Evolutionary conservation across 2,329 filamentous ascomycete species (phyloP).

Genomic region (Tolypocladium inflatum): DNA sequence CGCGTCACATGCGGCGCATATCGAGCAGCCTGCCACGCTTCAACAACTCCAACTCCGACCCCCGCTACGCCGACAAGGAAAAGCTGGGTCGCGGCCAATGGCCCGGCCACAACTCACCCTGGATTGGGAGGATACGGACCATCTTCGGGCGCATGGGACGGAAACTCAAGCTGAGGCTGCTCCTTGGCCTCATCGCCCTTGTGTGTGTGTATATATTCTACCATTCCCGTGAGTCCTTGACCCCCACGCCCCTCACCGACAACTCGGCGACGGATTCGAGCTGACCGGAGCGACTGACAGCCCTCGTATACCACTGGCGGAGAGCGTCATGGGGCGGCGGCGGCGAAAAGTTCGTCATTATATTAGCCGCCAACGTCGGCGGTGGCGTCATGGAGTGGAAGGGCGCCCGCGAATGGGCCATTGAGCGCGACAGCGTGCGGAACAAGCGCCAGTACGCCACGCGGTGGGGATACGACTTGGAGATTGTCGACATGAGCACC

Average conservation of each 20-base stretch:
- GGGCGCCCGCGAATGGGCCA: conserved; percentile 92
- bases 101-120: conserved; percentile 30
- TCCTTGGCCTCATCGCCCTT: conserved; percentile 50
- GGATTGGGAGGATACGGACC: conserved; percentile 36
- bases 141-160: conserved; percentile 46
- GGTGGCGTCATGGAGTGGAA: conserved; percentile 99
- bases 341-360: conserved; percentile 86
- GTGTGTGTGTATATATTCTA: conserved; percentile 58
- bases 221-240: conserved; percentile 55
- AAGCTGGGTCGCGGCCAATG: conserved; percentile 54
- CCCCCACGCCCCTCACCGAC: neutral
- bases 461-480: conserved; percentile 88
- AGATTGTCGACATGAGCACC: conserved; percentile 96
- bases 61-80: conserved; percentile 65
- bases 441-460: conserved; percentile 88
- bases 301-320: conserved; percentile 55
- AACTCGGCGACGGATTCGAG: neutral
- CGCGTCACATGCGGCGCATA: conserved; percentile 70
- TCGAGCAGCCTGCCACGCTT: conserved; percentile 73
- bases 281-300: conserved; percentile 18
- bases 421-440: conserved; percentile 88
- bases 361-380: conserved; percentile 86
- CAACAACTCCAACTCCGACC: conserved; percentile 39
- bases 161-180: conserved; percentile 53
- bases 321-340: conserved; percentile 66